Percentiles rank a stretch among this genome's conserved stretches.
phyloP scores from a whole-genome alignment of 1,139 yeast species.

The Lodderomyces parapsilosis region DNA sequence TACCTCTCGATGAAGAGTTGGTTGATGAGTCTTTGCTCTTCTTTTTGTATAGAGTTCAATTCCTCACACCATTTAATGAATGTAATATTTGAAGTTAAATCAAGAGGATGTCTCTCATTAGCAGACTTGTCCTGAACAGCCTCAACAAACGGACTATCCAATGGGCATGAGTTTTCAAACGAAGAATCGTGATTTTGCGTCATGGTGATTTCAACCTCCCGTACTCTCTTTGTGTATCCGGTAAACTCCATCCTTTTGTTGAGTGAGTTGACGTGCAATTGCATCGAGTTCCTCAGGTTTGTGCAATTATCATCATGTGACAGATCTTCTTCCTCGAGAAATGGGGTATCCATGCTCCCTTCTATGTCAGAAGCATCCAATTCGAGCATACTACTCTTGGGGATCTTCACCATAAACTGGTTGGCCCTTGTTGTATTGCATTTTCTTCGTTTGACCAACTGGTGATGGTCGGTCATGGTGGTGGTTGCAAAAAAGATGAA shows the following conservation, averaged over 20 bases:
- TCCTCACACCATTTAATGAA: slow-evolving; percentile 1
- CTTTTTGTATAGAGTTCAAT: slow-evolving; percentile 1
- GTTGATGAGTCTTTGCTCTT: slow-evolving; percentile 21
- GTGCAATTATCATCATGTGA: neutral
- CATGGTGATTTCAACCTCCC: slow-evolving; percentile 1
- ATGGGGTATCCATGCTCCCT: neutral
- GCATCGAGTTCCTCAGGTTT: neutral
- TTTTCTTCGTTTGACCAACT: neutral
- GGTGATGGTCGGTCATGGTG: neutral
- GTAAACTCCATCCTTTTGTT: neutral
- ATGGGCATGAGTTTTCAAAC: slow-evolving; percentile 1
- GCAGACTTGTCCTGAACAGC: neutral
- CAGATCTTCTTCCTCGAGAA: neutral
- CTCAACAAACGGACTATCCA: neutral
- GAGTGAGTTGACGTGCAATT: neutral
- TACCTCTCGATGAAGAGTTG: slow-evolving; percentile 34
- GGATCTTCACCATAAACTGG: slow-evolving; percentile 1
- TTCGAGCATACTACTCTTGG: neutral
- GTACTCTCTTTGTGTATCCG: neutral
- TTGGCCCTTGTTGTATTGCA: neutral
- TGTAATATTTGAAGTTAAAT: neutral
- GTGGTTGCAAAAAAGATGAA: slow-evolving; percentile 2
- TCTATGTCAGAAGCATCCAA: neutral
- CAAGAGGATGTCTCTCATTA: neutral
- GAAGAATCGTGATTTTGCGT: neutral